Evolutionary conservation across 768 basidiomycete species (phyloP).

Genomic region (Mrakia gelida): DNA sequence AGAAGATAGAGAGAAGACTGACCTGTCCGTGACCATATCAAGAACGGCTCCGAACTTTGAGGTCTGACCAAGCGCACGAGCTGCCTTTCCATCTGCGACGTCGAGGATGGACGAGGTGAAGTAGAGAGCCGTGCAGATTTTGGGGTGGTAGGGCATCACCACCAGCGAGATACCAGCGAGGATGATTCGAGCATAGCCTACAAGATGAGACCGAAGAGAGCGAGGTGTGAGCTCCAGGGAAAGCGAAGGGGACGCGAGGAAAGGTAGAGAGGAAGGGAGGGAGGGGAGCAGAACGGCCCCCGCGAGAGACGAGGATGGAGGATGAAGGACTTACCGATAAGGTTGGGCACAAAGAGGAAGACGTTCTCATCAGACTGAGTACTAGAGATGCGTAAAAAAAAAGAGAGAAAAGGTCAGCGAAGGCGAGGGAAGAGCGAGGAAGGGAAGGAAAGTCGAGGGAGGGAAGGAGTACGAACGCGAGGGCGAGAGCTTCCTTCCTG

Average conservation of each 20-base stretch:
- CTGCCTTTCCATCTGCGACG: slow-evolving; percentile 90
- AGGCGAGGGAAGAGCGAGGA: slow-evolving; percentile 18
- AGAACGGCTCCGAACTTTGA: slow-evolving; percentile 96
- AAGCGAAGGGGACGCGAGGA: too few relatives aligned
- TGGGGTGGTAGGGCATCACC: slow-evolving; percentile 93
- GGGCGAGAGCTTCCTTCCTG: slow-evolving; percentile 78
- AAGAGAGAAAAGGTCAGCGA: slow-evolving; percentile 22
- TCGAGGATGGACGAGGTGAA: slow-evolving; percentile 87
- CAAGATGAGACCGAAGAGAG: not conserved
- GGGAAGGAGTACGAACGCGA: slow-evolving; percentile 58
- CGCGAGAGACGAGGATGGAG: not conserved
- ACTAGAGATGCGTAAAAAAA: not conserved
- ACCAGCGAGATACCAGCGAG: slow-evolving; percentile 81
- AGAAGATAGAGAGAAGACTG: not conserved
- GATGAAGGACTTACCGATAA: slow-evolving; percentile 65
- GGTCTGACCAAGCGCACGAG: slow-evolving; percentile 79
- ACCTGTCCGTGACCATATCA: slow-evolving; percentile 99
- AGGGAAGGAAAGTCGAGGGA: slow-evolving; percentile 47
- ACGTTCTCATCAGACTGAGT: slow-evolving; percentile 68
- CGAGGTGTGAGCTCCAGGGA: not conserved
- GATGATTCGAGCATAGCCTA: slow-evolving; percentile 86
- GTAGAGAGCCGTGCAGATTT: slow-evolving; percentile 84
- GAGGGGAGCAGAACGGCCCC: not conserved
- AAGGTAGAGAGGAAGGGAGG: not conserved
- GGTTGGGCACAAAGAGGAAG: slow-evolving; percentile 92